Percentiles rank a stretch among this genome's conserved stretches.
Evolutionary conservation across 768 basidiomycete genomes (phyloP).

Genomic region (Mycena epipterygia): DNA sequence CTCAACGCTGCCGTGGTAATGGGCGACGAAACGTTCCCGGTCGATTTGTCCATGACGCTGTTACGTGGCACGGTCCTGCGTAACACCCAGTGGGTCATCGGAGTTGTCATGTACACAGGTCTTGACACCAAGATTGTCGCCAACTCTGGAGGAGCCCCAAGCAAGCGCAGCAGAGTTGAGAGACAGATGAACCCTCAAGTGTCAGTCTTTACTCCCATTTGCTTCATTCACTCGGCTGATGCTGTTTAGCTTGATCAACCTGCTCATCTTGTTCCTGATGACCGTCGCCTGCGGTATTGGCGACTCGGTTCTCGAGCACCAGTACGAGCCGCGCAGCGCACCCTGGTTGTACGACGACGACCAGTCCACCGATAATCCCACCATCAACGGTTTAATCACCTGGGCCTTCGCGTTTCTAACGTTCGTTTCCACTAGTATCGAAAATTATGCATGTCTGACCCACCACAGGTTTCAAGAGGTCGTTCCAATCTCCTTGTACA

Average conservation of each 20-base stretch:
- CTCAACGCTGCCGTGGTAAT: conserved; percentile 83
- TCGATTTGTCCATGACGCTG: conserved; percentile 86
- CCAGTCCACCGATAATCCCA: conserved; percentile 80
- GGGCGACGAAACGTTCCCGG: conserved; percentile 68
- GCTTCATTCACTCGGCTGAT: conserved; percentile 9
- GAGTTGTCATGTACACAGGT: conserved; percentile 93
- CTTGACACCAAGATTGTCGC: conserved; percentile 93
- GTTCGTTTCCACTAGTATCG: conserved; percentile 51
- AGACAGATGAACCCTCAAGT: conserved; percentile 99
- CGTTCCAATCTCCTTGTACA: conserved; percentile 97
- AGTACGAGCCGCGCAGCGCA: conserved; percentile 71
- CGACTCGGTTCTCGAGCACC: conserved; percentile 84
- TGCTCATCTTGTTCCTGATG: conserved; percentile 84
- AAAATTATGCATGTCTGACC: background rate
- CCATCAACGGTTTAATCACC: conserved; percentile 92
- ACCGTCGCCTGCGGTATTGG: conserved; percentile 87
- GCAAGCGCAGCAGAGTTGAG: conserved; percentile 94
- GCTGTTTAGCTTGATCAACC: conserved; percentile 79
- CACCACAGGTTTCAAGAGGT: conserved; percentile 89
- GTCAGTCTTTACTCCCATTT: conserved; percentile 60
- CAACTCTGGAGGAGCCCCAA: conserved; percentile 95
- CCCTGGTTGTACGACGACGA: conserved; percentile 89
- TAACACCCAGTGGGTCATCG: conserved; percentile 96
- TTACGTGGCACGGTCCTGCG: conserved; percentile 94
- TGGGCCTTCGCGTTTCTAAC: conserved; percentile 91